Evolutionary conservation across 208 protist genomes (phyloP), one percentile per base, ranked within the genome.

Genomic region (Herpetomonas tarakana): DNA sequence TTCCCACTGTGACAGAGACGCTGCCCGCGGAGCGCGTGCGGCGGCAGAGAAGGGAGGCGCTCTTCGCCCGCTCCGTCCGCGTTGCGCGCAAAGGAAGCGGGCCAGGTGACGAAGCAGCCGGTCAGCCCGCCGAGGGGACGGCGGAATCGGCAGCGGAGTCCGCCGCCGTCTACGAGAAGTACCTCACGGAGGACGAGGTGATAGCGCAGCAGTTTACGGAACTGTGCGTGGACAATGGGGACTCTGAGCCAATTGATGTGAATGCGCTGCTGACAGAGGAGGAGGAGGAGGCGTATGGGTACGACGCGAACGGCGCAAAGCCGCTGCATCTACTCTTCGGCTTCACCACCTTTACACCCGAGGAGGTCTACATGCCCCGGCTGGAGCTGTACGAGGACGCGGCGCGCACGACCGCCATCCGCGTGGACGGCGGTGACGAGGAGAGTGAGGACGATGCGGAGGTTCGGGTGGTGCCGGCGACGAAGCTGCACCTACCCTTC

Each of bases 1-100:
- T 89, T 58, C 76, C 86, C 1, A 78, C 56, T 11, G 63, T 90
- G 2, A 73, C 84, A 14, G 80, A 93, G 56, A 79, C 78, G 4
- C 45, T 90, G 9, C 56, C 58, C 14, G 45, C 27, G 6, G 11
- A 30, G 14, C 30, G 45, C n/a, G 60, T 70, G 25, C 55, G 41
- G 18, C 39, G 61, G 22, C 28, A 55, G 50, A 44, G 2, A n/a
- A 52, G 71, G 21, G 76, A 85, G 47, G 51, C 54, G 18, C 35
- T 68, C 26, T 89, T 86, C 55, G 26, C 68, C 2, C 30, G 26
- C 3, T 63, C 70, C 4, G 55, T 82, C 16, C 31, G 38, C 21
- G 63, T 74, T 28, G 66, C 58, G 18, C 14, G 62, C 56, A 25
- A 68, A 63, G 55, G 14, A 18, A 14, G 6, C 35, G 35, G 9